Conservation (phyloP, 495 filamentous ascomycete genomes). For the Podospora pseudoanserina region DNA sequence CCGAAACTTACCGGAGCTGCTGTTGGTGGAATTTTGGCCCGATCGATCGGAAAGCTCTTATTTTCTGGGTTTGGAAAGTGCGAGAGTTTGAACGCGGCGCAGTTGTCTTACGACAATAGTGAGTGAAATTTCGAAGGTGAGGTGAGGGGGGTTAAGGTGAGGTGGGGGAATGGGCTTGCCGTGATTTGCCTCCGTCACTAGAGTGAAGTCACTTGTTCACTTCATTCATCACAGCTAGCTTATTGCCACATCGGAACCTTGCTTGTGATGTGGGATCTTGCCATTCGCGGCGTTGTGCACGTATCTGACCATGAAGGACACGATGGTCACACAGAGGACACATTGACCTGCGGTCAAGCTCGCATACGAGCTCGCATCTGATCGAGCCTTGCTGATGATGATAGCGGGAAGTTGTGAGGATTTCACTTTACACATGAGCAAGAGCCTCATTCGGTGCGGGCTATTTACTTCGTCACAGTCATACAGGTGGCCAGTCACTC, state of each 20-base stretch:
- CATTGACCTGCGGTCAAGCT: background rate
- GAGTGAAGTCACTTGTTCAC: background rate
- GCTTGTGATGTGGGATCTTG: background rate
- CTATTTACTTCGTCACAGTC: background rate
- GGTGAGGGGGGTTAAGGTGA: background rate
- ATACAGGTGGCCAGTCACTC: background rate
- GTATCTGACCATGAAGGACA: background rate
- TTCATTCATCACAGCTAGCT: background rate
- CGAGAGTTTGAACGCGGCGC: background rate
- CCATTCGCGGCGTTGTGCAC: background rate
- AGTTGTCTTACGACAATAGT: background rate
- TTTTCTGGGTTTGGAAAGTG: background rate
- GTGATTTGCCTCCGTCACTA: background rate
- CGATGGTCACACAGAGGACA: background rate
- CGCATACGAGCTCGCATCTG: background rate
- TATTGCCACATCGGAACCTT: background rate
- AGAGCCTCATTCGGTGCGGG: background rate
- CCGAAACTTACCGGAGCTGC: background rate
- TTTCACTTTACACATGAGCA: background rate
- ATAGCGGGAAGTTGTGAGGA: background rate
- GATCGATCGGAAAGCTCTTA: background rate
- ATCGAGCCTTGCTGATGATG: background rate
- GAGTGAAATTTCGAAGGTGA: background rate
- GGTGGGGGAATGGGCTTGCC: background rate
- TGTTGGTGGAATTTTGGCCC: background rate